phyloP scores from a whole-genome alignment of 805 yeast genomes.

The Pichia ethanolica region DNA sequence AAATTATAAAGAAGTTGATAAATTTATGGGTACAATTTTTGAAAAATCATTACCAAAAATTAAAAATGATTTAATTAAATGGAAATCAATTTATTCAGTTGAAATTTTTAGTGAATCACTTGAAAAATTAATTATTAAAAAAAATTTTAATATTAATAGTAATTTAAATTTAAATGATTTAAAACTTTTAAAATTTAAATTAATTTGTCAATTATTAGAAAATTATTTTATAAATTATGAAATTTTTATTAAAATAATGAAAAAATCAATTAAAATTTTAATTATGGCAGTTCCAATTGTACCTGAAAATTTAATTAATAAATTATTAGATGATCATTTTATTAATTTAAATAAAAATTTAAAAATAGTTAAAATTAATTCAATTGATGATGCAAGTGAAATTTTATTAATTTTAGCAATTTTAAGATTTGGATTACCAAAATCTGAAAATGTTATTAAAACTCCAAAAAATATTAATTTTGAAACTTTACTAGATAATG shows the following conservation, averaged over 20 bases:
- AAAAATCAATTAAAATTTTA: conserved; percentile 3
- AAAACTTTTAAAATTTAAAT: conserved; percentile 3
- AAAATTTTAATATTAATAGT: conserved; percentile 1
- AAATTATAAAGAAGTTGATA: conserved; percentile 4
- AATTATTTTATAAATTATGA: conserved; percentile 15
- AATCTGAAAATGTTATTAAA: neutral
- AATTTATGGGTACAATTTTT: conserved; percentile 2
- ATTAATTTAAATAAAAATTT: conserved; percentile 4
- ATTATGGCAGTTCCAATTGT: conserved; percentile 11
- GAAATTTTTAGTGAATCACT: conserved; percentile 8
- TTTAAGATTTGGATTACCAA: conserved; percentile 14
- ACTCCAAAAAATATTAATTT: conserved; percentile 4
- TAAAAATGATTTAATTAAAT: conserved; percentile 3
- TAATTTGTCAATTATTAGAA: conserved; percentile 13
- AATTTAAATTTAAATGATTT: neutral
- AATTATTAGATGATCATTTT: conserved; percentile 11
- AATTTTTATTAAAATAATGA: neutral
- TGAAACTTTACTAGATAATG: conserved; percentile 4
- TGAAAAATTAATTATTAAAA: conserved; percentile 6
- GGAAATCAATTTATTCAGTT: conserved; percentile 8
- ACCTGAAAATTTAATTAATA: conserved; percentile 11
- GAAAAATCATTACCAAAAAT: conserved; percentile 6
- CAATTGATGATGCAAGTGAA: conserved; percentile 16
- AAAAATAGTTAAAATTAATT: conserved; percentile 9
- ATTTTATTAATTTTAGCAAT: conserved; percentile 18